Evolutionary conservation across 2,329 filamentous ascomycete genomes (phyloP).

Genomic region (Drechslerella dactyloides): DNA sequence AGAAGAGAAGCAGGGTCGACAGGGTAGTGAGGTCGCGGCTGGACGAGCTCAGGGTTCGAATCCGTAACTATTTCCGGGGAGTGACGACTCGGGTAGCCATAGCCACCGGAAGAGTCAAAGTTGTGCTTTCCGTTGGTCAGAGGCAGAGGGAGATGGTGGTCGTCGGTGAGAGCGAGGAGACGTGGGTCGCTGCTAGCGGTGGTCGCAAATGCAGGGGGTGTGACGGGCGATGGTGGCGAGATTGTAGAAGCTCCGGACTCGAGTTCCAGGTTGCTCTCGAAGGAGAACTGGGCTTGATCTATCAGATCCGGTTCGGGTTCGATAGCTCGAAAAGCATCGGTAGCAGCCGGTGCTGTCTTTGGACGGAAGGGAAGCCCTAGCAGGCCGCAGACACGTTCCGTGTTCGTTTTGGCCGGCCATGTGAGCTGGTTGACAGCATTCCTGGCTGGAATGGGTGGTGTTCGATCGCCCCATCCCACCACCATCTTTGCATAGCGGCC

Average conservation of each 20-base stretch:
- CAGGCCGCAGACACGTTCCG: constrained; percentile 29
- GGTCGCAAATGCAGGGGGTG: constrained; percentile 44
- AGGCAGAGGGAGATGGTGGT: constrained; percentile 28
- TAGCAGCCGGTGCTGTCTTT: constrained; percentile 22
- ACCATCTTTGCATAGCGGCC: constrained; percentile 38
- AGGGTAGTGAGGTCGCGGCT: constrained; percentile 41
- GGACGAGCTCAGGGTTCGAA: constrained; percentile 44
- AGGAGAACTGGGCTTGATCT: constrained; percentile 29
- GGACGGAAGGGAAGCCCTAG: constrained; percentile 42
- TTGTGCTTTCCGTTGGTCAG: constrained; percentile 33
- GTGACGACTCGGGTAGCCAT: constrained; percentile 20
- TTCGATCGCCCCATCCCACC: constrained; percentile 35
- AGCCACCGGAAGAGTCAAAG: constrained; percentile 24
- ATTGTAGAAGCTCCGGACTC: constrained; percentile 47
- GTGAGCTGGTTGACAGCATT: constrained; percentile 33
- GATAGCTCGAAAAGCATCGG: constrained; percentile 4
- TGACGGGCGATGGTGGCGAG: constrained; percentile 45
- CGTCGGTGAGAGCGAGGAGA: constrained; percentile 27
- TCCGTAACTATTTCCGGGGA: constrained; percentile 34
- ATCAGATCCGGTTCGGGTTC: constrained; percentile 35
- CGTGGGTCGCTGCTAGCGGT: constrained; percentile 18
- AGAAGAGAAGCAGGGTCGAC: constrained; percentile 39
- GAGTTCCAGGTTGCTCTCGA: constrained; percentile 46
- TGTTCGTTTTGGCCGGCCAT: constrained; percentile 38
- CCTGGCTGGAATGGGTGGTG: constrained; percentile 30